Evolutionary conservation across 768 basidiomycete species (phyloP).

Genomic region (Sistotremastrum niveocremeum): DNA sequence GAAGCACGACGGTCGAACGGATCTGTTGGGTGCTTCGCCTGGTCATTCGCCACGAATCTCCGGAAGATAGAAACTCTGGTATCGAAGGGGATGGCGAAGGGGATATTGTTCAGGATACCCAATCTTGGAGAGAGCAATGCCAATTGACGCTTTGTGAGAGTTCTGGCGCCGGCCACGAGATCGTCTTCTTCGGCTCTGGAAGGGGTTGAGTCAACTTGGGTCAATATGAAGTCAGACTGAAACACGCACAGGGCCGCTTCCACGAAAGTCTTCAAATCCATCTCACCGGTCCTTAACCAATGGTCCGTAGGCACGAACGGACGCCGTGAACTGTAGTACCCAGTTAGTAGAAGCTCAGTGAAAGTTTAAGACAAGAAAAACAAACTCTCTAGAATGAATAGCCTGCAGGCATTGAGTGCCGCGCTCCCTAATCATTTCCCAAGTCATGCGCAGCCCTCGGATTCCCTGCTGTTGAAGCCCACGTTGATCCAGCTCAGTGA

Average conservation of each 20-base stretch:
- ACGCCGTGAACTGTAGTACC: conserved; percentile 51
- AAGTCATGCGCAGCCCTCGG: conserved; percentile 28
- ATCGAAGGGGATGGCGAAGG: conserved; percentile 89
- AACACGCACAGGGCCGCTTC: conserved; percentile 68
- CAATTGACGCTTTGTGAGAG: conserved; percentile 52
- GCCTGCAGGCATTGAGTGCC: conserved; percentile 68
- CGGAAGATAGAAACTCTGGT: conserved; percentile 85
- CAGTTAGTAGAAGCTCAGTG: conserved; percentile 3
- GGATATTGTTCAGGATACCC: conserved; percentile 88
- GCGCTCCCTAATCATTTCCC: conserved; percentile 62
- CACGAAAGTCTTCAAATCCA: conserved; percentile 61
- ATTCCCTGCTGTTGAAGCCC: conserved; percentile 23
- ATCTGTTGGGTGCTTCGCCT: conserved; percentile 10
- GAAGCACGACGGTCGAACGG: conserved; percentile 9
- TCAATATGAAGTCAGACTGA: background rate
- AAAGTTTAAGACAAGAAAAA: conserved; percentile 5
- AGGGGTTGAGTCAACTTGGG: background rate
- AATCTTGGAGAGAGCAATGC: conserved; percentile 72
- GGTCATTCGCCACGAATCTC: conserved; percentile 64
- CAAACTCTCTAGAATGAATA: conserved; percentile 84
- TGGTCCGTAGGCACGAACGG: conserved; percentile 74
- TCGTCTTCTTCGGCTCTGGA: conserved; percentile 54
- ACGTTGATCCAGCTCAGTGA: conserved; percentile 44
- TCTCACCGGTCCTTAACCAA: conserved; percentile 55
- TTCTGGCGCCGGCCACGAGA: conserved; percentile 18